These are phyloP conservation scores for Theobroma grandiflorum DNA, from an alignment of 441 rosid genomes.

Conservation along the genomic window DNA sequence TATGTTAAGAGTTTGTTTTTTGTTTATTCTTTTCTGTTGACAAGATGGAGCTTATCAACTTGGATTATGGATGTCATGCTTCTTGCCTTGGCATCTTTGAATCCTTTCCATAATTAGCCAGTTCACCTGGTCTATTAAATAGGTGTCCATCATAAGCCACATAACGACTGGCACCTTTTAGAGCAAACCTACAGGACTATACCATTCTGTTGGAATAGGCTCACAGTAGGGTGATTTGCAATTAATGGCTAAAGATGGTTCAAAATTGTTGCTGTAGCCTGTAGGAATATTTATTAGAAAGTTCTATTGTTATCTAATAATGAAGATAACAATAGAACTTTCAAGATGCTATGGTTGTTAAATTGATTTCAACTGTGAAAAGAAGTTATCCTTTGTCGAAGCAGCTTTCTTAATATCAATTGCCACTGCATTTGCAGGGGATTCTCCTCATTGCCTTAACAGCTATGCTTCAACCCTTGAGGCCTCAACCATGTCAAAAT, in stretches of 20 bases:
- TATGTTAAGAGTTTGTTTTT: not conserved
- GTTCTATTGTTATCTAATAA: too few species aligned
- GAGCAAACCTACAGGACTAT: not conserved
- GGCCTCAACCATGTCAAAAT: slow-evolving; percentile 43
- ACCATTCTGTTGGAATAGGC: not conserved
- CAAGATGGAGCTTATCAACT: not conserved
- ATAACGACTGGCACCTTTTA: not conserved
- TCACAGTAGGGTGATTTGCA: not conserved
- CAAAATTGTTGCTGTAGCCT: not conserved
- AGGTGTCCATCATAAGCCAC: not conserved
- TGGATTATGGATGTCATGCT: not conserved
- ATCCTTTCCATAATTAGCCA: not conserved
- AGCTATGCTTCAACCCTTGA: slow-evolving; percentile 40
- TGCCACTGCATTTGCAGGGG: slow-evolving; percentile 39
- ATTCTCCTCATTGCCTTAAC: slow-evolving; percentile 44
- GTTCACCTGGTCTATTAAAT: not conserved
- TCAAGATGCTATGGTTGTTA: not conserved
- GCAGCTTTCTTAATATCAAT: not conserved
- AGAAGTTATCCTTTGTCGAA: not conserved
- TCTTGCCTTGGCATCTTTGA: not conserved
- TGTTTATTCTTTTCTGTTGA: not conserved
- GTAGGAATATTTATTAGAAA: too few species aligned
- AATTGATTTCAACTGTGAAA: not conserved
- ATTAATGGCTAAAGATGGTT: not conserved
- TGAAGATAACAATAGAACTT: too few species aligned